Percentiles rank a stretch among this genome's conserved stretches.
These are phyloP conservation scores for Diplotaxis tenuifolia DNA, from an alignment of 345 rosid species.

Conservation along the genomic window DNA sequence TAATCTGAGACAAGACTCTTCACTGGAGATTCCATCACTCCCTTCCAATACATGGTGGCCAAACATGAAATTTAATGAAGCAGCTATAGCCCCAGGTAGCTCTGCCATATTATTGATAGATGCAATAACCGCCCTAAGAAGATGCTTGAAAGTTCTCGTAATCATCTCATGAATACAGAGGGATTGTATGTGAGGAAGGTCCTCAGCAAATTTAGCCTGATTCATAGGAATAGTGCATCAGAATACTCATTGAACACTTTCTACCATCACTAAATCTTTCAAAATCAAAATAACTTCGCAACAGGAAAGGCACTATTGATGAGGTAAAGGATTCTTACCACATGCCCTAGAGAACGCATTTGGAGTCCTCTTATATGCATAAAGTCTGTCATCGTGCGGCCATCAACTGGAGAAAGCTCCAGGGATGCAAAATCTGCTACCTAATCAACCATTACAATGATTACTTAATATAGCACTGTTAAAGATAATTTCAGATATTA, in stretches of 20 bases:
- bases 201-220: conserved; percentile 92
- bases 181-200: conserved; percentile 89
- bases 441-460: conserved; percentile 39
- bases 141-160: conserved; percentile 81
- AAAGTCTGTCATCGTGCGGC: conserved; percentile 92
- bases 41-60: conserved; percentile 50
- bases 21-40: conserved; percentile 42
- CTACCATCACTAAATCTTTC: background rate
- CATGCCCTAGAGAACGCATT: conserved; percentile 79
- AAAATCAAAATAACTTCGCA: conserved; percentile 12
- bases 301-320: conserved; percentile 10
- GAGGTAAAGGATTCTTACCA: conserved; percentile 51
- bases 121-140: conserved; percentile 82
- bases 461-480: conserved; percentile 12
- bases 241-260: conserved; percentile 2
- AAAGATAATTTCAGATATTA: conserved; percentile 25
- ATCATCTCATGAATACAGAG: conserved; percentile 95
- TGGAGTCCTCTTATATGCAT: conserved; percentile 96
- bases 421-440: conserved; percentile 95
- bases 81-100: conserved; percentile 66
- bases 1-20: conserved; percentile 50
- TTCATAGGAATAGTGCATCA: conserved; percentile 17
- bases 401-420: conserved; percentile 98
- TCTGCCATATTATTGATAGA: conserved; percentile 58
- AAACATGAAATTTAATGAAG: conserved; percentile 75